Conservation (phyloP, 495 filamentous ascomycete genomes). For the Penicillium malachiteum region DNA sequence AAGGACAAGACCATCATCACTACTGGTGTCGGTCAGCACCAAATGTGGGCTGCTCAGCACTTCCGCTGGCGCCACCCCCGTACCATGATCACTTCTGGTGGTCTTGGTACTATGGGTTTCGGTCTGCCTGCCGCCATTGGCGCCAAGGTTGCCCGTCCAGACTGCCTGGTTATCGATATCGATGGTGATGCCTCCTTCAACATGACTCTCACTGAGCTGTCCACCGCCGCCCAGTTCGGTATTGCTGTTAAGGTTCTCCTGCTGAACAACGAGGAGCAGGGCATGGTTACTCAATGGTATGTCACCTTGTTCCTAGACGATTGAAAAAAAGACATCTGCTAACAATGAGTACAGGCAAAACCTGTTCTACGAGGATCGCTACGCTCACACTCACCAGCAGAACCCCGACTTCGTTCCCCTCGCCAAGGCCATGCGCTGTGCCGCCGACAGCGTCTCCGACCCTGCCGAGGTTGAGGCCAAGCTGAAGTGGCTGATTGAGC, state of each 20-base stretch:
- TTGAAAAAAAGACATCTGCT: background rate
- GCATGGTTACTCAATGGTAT: conserved; percentile 88
- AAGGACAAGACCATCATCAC: conserved; percentile 84
- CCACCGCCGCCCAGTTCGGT: conserved; percentile 85
- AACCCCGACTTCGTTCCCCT: conserved; percentile 89
- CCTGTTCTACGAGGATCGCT: conserved; percentile 90
- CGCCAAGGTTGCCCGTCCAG: conserved; percentile 86
- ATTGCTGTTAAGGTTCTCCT: conserved; percentile 92
- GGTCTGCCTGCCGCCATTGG: conserved; percentile 92
- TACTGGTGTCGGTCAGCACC: conserved; percentile 94
- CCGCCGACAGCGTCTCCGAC: conserved; percentile 61
- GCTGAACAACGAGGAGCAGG: conserved; percentile 93
- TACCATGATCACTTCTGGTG: conserved; percentile 89
- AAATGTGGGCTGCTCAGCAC: conserved; percentile 97
- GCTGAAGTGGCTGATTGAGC: conserved; percentile 85
- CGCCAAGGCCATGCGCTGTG: conserved; percentile 78
- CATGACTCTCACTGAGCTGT: conserved; percentile 93
- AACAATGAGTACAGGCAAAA: conserved; percentile 56
- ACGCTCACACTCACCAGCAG: conserved; percentile 86
- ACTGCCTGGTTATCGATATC: conserved; percentile 86
- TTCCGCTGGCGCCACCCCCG: conserved; percentile 89
- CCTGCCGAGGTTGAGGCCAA: conserved; percentile 72
- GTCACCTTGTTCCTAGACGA: background rate
- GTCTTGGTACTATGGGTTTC: conserved; percentile 93
- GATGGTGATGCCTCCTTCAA: conserved; percentile 94